Conservation (phyloP, 371 early-diverging fungal genomes). For the Chytridium lagenaria region DNA sequence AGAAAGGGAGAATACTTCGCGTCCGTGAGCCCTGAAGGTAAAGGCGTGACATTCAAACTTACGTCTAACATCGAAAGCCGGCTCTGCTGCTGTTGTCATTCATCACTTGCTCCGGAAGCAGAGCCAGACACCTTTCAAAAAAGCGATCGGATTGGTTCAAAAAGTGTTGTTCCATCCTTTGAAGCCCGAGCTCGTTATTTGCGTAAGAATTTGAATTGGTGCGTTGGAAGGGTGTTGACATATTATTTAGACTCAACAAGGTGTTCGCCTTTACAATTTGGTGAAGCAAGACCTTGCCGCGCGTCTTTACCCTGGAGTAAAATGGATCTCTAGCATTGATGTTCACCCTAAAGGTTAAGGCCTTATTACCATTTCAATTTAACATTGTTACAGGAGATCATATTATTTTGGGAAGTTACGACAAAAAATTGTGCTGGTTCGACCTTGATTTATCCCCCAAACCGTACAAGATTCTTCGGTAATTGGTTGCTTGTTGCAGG, state of each 20-base stretch:
- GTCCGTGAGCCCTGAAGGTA: constrained; percentile 75
- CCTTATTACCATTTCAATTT: constrained; percentile 3
- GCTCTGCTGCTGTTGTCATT: constrained; percentile 73
- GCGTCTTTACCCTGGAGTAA: constrained; percentile 80
- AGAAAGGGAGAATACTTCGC: constrained; percentile 95
- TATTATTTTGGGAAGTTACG: constrained; percentile 93
- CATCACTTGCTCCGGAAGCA: constrained; percentile 90
- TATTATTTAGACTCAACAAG: constrained; percentile 78
- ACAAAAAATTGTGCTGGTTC: constrained; percentile 94
- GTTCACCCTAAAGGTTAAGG: constrained; percentile 78
- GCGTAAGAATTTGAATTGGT: constrained; percentile 58
- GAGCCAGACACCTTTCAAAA: constrained; percentile 83
- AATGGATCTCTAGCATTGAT: constrained; percentile 95
- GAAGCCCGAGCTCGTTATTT: constrained; percentile 90
- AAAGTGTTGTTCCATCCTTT: constrained; percentile 91
- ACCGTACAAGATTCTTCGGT: constrained; percentile 90
- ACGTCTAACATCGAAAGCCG: constrained; percentile 50
- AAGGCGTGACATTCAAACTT: constrained; percentile 3
- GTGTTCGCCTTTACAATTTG: constrained; percentile 91
- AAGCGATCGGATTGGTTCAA: constrained; percentile 87
- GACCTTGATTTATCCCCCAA: constrained; percentile 90
- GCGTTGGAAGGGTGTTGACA: constrained; percentile 54
- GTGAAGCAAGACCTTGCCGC: constrained; percentile 81
- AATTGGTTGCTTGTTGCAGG: neutral
- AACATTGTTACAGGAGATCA: constrained; percentile 76